Evolutionary conservation across 306 rosid species (phyloP).

Genomic region (Fragaria iinumae): DNA sequence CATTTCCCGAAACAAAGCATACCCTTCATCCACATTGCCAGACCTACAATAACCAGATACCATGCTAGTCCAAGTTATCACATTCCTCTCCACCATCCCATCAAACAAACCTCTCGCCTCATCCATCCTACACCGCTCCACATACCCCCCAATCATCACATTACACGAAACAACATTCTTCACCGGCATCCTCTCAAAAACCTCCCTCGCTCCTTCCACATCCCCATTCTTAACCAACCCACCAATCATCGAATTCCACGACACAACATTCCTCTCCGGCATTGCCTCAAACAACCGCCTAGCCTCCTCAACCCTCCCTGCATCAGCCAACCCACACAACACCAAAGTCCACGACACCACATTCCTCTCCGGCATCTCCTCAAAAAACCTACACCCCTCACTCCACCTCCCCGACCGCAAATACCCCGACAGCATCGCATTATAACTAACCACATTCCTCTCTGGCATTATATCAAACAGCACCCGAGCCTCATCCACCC

Average conservation of each 20-base stretch:
- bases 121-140: slow-evolving; percentile 47
- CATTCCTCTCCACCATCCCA: slow-evolving; percentile 53
- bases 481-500: slow-evolving; percentile 46
- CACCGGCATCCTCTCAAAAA: slow-evolving; percentile 40
- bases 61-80: slow-evolving; percentile 73
- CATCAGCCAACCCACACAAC: slow-evolving; percentile 44
- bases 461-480: slow-evolving; percentile 62
- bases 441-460: slow-evolving; percentile 53
- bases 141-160: slow-evolving; percentile 60
- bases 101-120: slow-evolving; percentile 64
- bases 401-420: slow-evolving; percentile 45
- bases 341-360: slow-evolving; percentile 80
- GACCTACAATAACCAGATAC: slow-evolving; percentile 66
- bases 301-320: slow-evolving; percentile 54
- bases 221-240: slow-evolving; percentile 54
- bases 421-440: slow-evolving; percentile 64
- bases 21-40: slow-evolving; percentile 56
- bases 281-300: slow-evolving; percentile 53
- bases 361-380: slow-evolving; percentile 55
- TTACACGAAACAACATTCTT: slow-evolving; percentile 64
- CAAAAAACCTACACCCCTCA: slow-evolving; percentile 48
- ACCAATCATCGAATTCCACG: slow-evolving; percentile 64
- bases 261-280: slow-evolving; percentile 68
- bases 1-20: slow-evolving; percentile 45
- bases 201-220: slow-evolving; percentile 53